Evolutionary conservation across 2,329 filamentous ascomycete species (phyloP).

Genomic region (Ascocoryne sarcoides): DNA sequence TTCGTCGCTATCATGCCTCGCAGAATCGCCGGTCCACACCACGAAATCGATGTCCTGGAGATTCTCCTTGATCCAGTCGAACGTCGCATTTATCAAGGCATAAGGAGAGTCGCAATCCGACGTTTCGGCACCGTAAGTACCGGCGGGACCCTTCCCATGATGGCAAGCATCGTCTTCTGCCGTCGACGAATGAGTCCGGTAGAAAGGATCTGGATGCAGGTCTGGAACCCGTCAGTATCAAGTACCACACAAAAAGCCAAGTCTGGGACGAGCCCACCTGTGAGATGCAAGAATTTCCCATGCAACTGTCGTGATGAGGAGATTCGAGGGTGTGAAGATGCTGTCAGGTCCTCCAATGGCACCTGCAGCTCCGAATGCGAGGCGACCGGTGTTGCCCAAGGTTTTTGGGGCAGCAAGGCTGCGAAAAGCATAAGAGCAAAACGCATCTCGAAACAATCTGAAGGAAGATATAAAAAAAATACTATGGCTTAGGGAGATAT

Average conservation of each 20-base stretch:
- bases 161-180: constrained; percentile 67
- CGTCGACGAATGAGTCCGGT: constrained; percentile 69
- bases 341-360: constrained; percentile 23
- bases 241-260: constrained; percentile 20
- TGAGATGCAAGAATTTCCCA: constrained; percentile 80
- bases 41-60: constrained; percentile 82
- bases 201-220: constrained; percentile 84
- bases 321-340: constrained; percentile 13
- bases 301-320: constrained; percentile 38
- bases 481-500: constrained; percentile 4
- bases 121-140: constrained; percentile 74
- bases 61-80: constrained; percentile 77
- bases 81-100: constrained; percentile 75
- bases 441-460: constrained; percentile 18
- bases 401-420: constrained; percentile 18
- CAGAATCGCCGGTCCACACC: constrained; percentile 86
- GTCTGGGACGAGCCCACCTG: constrained; percentile 47
- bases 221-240: constrained; percentile 45
- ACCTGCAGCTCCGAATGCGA: constrained; percentile 17
- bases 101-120: constrained; percentile 83
- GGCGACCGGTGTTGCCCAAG: constrained; percentile 19
- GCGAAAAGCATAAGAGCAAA: constrained; percentile 14
- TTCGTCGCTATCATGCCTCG: constrained; percentile 83
- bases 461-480: constrained; percentile 7
- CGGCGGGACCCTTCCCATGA: constrained; percentile 64